Evolutionary conservation across 495 filamentous ascomycete genomes (phyloP).

Genomic region (Penicillium samsonianum): DNA sequence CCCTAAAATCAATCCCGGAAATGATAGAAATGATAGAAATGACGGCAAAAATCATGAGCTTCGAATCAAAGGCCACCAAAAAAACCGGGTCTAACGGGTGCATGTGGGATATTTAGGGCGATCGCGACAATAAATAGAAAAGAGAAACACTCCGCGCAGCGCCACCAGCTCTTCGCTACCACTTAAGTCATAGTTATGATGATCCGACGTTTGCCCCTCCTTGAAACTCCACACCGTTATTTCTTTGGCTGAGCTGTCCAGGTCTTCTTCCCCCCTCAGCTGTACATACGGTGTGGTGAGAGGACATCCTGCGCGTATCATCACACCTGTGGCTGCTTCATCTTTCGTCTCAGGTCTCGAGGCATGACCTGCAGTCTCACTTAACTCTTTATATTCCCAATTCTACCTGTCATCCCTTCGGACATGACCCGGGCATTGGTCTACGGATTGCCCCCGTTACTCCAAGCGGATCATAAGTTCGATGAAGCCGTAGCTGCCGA

Average conservation of each 20-base stretch:
- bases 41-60: too few relatives aligned
- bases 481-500: neutral
- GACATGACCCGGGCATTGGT: neutral
- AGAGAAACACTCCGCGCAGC: conserved; percentile 9
- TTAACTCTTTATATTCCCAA: too few relatives aligned
- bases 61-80: neutral
- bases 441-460: too few relatives aligned
- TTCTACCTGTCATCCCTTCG: neutral
- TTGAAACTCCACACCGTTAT: conserved; percentile 12
- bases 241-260: conserved; percentile 1
- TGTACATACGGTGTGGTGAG: neutral
- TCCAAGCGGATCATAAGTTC: neutral
- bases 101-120: too few relatives aligned
- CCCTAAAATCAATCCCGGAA: neutral
- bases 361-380: too few relatives aligned
- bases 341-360: too few relatives aligned
- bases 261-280: neutral
- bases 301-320: neutral
- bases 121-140: conserved; percentile 18
- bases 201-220: conserved; percentile 28
- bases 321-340: neutral
- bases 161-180: conserved; percentile 21
- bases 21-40: neutral
- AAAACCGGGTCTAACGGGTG: neutral
- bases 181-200: conserved; percentile 30